phyloP scores from a whole-genome alignment of 345 rosid species.

The Populus nigra region DNA sequence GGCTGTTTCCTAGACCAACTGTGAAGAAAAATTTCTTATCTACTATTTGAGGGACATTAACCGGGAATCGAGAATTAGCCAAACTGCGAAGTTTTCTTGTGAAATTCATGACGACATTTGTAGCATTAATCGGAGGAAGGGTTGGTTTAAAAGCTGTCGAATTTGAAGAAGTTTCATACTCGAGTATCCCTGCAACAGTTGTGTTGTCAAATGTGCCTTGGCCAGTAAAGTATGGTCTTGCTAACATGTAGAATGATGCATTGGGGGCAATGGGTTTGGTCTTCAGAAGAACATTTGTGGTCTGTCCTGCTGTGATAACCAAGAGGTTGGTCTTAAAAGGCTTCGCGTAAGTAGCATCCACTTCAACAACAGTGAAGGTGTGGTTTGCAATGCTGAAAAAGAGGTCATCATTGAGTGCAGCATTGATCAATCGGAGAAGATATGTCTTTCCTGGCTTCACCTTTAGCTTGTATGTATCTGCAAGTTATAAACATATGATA shows the following conservation, averaged over 20 bases:
- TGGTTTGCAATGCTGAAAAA: constrained; percentile 80
- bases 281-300: constrained; percentile 64
- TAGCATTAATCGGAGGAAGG: constrained; percentile 60
- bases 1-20: constrained; percentile 56
- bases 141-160: constrained; percentile 34
- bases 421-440: constrained; percentile 66
- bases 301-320: constrained; percentile 62
- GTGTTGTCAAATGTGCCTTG: constrained; percentile 63
- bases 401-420: constrained; percentile 71
- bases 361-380: constrained; percentile 61
- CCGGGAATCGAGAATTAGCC: constrained; percentile 48
- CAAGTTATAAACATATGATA: not conserved
- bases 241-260: constrained; percentile 59
- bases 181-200: constrained; percentile 63
- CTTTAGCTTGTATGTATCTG: constrained; percentile 61
- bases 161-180: constrained; percentile 34
- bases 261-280: constrained; percentile 49
- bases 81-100: constrained; percentile 48
- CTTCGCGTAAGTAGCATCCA: constrained; percentile 70
- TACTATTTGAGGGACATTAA: constrained; percentile 53
- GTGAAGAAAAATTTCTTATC: constrained; percentile 53
- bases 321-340: constrained; percentile 56
- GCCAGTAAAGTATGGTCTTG: constrained; percentile 68
- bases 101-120: constrained; percentile 45
- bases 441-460: constrained; percentile 73